Base-by-base conservation (phyloP, 345 rosid species). In the Brassica juncea region DNA sequence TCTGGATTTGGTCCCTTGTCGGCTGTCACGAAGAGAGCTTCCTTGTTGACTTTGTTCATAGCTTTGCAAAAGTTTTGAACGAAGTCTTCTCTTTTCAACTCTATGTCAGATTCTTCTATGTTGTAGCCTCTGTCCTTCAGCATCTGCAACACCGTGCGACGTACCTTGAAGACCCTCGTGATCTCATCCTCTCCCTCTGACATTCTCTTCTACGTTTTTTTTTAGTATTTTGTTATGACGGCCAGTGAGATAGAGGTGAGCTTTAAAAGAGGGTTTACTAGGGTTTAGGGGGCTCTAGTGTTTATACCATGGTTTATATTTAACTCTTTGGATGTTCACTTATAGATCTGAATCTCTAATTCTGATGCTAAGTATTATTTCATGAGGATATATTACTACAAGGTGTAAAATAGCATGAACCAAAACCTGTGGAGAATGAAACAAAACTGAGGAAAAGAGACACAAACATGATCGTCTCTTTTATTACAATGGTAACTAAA, bases 91-190 rank as follows among this genome's bases (percentile, higher is more conserved):
- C 88, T 84, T 3, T 85, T 87, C 85, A 87, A 62, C 28, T 75
- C 70, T n/a, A 89, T 8, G n/a, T 87, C 92, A 32, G 85, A 83
- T 5, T 82, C 77, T 58, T 85, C 80, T 11, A 89, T 78, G 1
- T 5, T 63, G 71, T 84, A 89, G 19, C 89, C 88, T 65, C 92
- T 79, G 70, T 89, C 92, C 61, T 75, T 85, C 23, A 89, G 87
- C 90, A 89, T 89, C 77, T 89, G 83, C 60, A 89, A 14, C 4
- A 84, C 87, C 6, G 90, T 89, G 14, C 85, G 85, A 10, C 88
- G 87, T 4, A 83, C 85, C 78, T 82, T 87, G 77, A 80, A 89
- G n/a, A 83, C 68, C 77, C 74, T 87, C 4, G 89, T 84, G 76
- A 87, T 80, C 79, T 84, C 87, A 44, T 84, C 89, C 2, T 87